Evolutionary conservation across 176 grass and related monocot species (phyloP).

Genomic region (Stipa capillata): DNA sequence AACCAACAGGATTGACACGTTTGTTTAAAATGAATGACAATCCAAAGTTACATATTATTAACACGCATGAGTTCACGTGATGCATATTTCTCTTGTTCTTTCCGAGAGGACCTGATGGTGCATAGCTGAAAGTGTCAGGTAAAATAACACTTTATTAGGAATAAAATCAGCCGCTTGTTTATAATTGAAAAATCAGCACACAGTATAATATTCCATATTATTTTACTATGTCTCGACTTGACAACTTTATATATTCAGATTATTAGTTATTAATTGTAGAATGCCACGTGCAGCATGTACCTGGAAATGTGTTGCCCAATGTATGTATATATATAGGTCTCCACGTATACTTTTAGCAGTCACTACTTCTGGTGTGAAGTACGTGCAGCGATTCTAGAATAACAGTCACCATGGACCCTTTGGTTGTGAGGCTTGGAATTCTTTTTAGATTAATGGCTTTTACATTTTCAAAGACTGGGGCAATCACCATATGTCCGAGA

Average conservation of each 20-base stretch:
- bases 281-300: too few relatives aligned
- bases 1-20: too few relatives aligned
- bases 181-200: neutral
- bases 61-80: neutral
- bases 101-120: neutral
- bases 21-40: neutral
- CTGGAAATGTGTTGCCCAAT: too few relatives aligned
- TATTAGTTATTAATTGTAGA: too few relatives aligned
- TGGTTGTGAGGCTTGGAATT: neutral
- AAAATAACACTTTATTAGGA: neutral
- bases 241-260: too few relatives aligned
- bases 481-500: neutral
- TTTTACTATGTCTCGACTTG: neutral
- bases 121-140: neutral
- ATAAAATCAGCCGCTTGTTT: neutral
- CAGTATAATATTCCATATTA: neutral
- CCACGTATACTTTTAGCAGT: neutral
- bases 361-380: neutral
- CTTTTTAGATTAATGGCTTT: neutral
- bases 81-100: neutral
- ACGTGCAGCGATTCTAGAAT: neutral
- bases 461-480: constrained; percentile 16
- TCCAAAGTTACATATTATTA: neutral
- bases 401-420: neutral
- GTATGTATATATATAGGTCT: too few relatives aligned